A percentile compares a stretch with the other conserved stretches of the same genome.
Evolutionary conservation across 139 green algal genomes (phyloP).

Genomic region (Diplosphaera chodatii): DNA sequence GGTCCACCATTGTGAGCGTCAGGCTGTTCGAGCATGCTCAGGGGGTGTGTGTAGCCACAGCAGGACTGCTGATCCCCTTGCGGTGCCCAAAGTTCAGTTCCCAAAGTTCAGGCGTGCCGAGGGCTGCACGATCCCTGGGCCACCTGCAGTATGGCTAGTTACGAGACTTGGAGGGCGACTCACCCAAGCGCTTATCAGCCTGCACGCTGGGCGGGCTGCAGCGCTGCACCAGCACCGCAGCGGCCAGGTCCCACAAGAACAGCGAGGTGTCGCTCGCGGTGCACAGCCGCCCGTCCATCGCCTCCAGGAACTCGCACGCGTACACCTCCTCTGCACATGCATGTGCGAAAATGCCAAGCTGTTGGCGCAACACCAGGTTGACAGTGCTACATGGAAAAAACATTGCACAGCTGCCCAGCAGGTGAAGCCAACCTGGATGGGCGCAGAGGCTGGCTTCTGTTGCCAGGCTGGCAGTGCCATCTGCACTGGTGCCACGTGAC

Average conservation of each 20-base stretch:
- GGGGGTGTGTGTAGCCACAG: neutral
- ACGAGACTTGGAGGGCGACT: neutral
- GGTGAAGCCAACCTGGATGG: neutral
- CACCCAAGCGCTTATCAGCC: neutral
- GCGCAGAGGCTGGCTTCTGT: neutral
- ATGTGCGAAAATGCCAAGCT: neutral
- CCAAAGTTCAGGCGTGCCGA: neutral
- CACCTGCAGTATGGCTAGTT: no score
- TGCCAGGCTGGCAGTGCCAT: neutral
- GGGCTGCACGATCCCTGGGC: no score
- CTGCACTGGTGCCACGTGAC: no score
- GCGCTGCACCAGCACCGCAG: neutral
- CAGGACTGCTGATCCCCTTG: neutral
- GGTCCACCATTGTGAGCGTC: neutral
- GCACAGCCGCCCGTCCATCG: neutral
- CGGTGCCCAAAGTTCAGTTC: no score
- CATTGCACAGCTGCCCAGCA: neutral
- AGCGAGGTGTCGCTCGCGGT: constrained; percentile 6
- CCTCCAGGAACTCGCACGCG: constrained; percentile 16
- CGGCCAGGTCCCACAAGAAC: constrained; percentile 10
- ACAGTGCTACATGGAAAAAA: neutral
- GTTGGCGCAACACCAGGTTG: neutral
- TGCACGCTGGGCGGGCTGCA: neutral
- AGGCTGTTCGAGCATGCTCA: neutral
- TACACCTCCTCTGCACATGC: constrained; percentile 22